Evolutionary conservation across 2,329 filamentous ascomycete genomes (phyloP).

Genomic region (Verticillium nonalfalfae): DNA sequence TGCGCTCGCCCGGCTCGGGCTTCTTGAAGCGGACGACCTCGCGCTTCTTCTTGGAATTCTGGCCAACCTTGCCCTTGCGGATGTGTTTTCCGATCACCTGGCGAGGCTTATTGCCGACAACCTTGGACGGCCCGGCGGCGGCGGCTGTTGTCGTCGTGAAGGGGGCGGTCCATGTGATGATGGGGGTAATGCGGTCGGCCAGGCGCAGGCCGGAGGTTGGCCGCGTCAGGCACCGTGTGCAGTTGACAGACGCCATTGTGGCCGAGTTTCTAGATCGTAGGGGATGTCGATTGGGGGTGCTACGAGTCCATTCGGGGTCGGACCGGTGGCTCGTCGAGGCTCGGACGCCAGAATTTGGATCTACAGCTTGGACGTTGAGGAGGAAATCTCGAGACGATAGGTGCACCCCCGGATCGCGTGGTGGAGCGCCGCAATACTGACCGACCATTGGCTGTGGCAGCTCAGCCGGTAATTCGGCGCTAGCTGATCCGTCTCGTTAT

Average conservation of each 20-base stretch:
- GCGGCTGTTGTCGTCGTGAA: conserved; percentile 30
- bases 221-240: conserved; percentile 34
- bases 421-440: neutral
- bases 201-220: conserved; percentile 20
- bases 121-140: conserved; percentile 14
- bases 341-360: conserved; percentile 10
- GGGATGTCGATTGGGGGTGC: neutral
- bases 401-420: conserved; percentile 4
- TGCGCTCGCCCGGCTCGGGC: conserved; percentile 72
- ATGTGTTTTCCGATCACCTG: conserved; percentile 10
- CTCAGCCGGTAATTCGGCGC: conserved; percentile 6
- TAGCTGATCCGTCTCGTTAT: conserved; percentile 9
- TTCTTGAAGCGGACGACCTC: conserved; percentile 41
- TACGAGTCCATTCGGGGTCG: conserved; percentile 7
- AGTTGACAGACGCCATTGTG: conserved; percentile 32
- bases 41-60: conserved; percentile 37
- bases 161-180: conserved; percentile 25
- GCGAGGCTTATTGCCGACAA: neutral
- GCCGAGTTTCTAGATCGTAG: conserved; percentile 13
- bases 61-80: conserved; percentile 11
- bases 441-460: neutral
- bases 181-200: conserved; percentile 24
- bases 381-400: conserved; percentile 8
- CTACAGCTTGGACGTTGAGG: conserved; percentile 7
- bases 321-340: conserved; percentile 2